These are phyloP conservation scores for Porphyrellus cyaneotinctus DNA, from an alignment of 768 basidiomycete species.

Conservation along the genomic window DNA sequence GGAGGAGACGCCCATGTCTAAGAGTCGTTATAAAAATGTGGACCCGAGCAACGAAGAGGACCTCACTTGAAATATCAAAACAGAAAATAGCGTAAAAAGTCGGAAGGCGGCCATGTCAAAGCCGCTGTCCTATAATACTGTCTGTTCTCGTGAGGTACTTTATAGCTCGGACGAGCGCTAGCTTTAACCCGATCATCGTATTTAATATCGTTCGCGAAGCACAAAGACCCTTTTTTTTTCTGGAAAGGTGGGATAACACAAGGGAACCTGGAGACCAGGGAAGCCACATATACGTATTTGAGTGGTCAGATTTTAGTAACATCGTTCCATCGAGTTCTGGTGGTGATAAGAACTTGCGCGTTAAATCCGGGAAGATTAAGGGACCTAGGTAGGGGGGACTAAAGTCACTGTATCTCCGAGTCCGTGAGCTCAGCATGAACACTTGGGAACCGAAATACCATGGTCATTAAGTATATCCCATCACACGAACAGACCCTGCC, in stretches of 20 bases:
- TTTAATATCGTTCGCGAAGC: no score
- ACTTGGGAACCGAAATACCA: no score
- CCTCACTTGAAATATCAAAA: conserved; percentile 6
- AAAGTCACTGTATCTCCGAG: no score
- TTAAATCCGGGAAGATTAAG: no score
- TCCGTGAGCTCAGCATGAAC: no score
- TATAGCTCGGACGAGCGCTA: conserved; percentile 13
- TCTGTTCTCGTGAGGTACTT: neutral
- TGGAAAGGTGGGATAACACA: no score
- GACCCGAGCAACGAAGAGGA: neutral
- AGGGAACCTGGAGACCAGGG: neutral
- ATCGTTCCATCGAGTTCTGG: neutral
- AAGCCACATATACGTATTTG: neutral
- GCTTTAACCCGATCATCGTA: neutral
- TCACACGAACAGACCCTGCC: no score
- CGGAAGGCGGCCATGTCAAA: conserved; percentile 6
- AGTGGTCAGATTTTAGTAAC: neutral
- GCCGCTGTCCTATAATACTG: neutral
- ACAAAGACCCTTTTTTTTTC: no score
- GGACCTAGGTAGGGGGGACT: no score
- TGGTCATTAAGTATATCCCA: no score
- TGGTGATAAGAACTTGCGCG: neutral
- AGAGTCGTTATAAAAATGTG: conserved; percentile 1
- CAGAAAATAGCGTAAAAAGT: conserved; percentile 1
- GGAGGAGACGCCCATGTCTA: conserved; percentile 34